Evolutionary conservation across 768 basidiomycete species (phyloP).

Genomic region (Naganishia antarctica): DNA sequence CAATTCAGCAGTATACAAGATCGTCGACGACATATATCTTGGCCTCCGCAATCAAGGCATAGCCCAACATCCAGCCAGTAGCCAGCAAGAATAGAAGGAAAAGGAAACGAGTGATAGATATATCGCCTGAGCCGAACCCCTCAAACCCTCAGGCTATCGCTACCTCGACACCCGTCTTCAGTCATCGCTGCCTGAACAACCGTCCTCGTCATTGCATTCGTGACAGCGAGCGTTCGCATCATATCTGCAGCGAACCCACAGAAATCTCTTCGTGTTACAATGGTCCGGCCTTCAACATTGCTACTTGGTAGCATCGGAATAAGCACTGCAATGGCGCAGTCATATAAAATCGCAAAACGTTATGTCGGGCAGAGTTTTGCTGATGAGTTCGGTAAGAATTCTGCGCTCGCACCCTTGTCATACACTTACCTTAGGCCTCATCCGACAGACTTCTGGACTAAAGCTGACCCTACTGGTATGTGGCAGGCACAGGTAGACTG

Average conservation of each 20-base stretch:
- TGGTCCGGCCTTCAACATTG: slow-evolving; percentile 1
- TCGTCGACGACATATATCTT: too few species aligned
- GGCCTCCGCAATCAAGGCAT: too few species aligned
- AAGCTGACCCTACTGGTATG: slow-evolving; percentile 41
- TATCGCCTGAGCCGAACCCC: too few species aligned
- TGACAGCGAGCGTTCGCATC: too few species aligned
- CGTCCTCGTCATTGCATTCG: too few species aligned
- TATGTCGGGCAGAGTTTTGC: slow-evolving; percentile 43
- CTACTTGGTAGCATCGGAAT: slow-evolving; percentile 9
- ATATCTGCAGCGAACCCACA: not conserved
- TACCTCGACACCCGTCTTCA: too few species aligned
- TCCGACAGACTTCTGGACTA: slow-evolving; percentile 42
- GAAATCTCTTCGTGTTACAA: not conserved
- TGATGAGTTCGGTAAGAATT: slow-evolving; percentile 39
- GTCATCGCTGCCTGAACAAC: too few species aligned
- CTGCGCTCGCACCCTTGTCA: not conserved
- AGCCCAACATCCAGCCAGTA: too few species aligned
- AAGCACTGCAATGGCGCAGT: slow-evolving; percentile 4
- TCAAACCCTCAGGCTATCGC: too few species aligned
- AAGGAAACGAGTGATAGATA: too few species aligned
- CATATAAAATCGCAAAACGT: slow-evolving; percentile 39
- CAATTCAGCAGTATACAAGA: too few species aligned
- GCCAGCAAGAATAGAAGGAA: too few species aligned
- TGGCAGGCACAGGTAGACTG: not conserved
- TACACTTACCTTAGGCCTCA: not conserved